Evolutionary conservation across 177 flowering plant genomes (phyloP).

Genomic region (Tripterygium wilfordii): DNA sequence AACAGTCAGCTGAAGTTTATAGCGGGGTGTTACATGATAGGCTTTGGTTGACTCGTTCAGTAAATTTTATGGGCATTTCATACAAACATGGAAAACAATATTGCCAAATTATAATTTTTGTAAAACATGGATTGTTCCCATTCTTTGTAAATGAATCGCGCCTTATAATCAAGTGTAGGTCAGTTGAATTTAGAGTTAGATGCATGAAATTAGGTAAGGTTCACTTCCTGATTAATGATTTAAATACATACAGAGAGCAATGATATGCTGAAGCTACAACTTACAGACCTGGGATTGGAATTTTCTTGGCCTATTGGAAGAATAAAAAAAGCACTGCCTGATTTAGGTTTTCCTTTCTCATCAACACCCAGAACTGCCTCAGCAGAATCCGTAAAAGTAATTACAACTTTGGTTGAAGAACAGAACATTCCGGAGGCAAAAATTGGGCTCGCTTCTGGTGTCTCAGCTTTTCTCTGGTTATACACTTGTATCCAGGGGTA

Average conservation of each 20-base stretch:
- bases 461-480: constrained; percentile 79
- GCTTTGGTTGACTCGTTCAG: no score
- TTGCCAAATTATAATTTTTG: no score
- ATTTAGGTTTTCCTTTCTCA: constrained; percentile 20
- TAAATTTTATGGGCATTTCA: no score
- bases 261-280: constrained; percentile 52
- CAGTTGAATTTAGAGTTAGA: no score
- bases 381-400: constrained; percentile 29
- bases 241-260: constrained; percentile 42
- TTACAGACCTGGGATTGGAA: constrained; percentile 63
- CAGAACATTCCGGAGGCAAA: constrained; percentile 77
- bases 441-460: constrained; percentile 66
- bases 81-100: no score
- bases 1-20: no score
- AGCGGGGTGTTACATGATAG: no score
- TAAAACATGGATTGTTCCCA: no score
- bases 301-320: constrained; percentile 75
- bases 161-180: no score
- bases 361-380: constrained; percentile 54
- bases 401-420: constrained; percentile 58
- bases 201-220: no score
- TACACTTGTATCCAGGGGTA: constrained; percentile 81
- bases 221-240: no score
- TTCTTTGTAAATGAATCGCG: no score
- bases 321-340: constrained; percentile 48